Conservation (phyloP, 768 basidiomycete species). For the Pisolithus sp. region DNA sequence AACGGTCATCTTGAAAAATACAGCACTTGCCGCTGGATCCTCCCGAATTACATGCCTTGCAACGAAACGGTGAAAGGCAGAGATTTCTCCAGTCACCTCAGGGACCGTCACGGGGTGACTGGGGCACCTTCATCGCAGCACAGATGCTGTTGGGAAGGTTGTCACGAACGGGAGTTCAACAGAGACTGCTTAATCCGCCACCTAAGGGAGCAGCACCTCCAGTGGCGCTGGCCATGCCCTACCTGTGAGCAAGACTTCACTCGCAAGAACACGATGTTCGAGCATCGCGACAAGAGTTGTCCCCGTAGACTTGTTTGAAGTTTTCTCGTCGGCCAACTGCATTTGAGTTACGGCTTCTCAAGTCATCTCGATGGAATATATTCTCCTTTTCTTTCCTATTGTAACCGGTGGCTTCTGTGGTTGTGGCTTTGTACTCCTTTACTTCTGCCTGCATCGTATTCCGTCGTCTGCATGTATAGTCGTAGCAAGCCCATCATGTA, state of each 20-base stretch:
- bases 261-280: neutral
- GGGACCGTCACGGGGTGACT: neutral
- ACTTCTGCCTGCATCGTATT: no score
- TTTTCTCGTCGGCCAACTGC: no score
- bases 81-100: neutral
- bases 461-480: no score
- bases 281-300: neutral
- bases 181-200: conserved; percentile 1
- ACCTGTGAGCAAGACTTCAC: neutral
- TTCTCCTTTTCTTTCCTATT: no score
- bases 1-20: neutral
- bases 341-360: no score
- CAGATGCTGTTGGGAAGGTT: neutral
- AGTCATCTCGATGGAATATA: no score
- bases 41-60: neutral
- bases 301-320: no score
- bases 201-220: conserved; percentile 2
- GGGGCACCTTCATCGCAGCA: neutral
- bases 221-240: conserved; percentile 17
- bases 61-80: neutral
- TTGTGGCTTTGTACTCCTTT: no score
- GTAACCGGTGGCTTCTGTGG: no score
- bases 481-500: no score
- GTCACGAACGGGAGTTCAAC: neutral
- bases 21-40: neutral